Evolutionary conservation across 192 early-diverging fungal species (phyloP).

Genomic region (Chytriomyces hyalinus): DNA sequence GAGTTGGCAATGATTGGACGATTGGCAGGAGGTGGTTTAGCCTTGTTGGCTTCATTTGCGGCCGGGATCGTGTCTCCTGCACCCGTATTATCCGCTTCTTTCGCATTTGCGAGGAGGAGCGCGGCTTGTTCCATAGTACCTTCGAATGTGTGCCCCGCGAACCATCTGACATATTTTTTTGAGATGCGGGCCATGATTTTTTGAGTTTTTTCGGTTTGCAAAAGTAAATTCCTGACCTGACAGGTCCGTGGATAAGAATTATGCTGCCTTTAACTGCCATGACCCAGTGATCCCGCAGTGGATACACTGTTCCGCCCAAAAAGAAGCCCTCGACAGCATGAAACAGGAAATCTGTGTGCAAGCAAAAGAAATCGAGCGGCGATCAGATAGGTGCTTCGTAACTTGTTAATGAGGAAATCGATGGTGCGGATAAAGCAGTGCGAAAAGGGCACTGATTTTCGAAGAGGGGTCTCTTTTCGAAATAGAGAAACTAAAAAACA

Average conservation of each 20-base stretch:
- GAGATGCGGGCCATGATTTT: constrained; percentile 12
- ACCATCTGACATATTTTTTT: constrained; percentile 38
- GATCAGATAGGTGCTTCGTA: neutral
- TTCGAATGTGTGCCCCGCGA: constrained; percentile 38
- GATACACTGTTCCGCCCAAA: constrained; percentile 35
- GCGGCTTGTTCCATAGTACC: constrained; percentile 15
- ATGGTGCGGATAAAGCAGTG: too few species aligned
- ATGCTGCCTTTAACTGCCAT: neutral
- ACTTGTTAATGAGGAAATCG: too few species aligned
- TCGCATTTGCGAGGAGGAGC: neutral
- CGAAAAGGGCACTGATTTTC: too few species aligned
- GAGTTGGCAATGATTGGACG: constrained; percentile 11
- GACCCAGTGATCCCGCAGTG: constrained; percentile 40
- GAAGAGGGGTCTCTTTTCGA: too few species aligned
- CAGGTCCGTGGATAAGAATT: constrained; percentile 37
- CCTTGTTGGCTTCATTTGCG: constrained; percentile 26
- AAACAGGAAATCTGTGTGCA: constrained; percentile 24
- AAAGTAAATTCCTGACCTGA: constrained; percentile 2
- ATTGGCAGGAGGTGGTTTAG: neutral
- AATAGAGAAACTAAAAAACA: neutral
- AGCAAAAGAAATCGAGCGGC: neutral
- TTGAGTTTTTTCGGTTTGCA: neutral
- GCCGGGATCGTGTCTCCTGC: constrained; percentile 11
- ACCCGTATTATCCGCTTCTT: neutral
- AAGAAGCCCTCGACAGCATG: constrained; percentile 40